Evolutionary conservation across 1,284 basidiomycete species (phyloP).

Genomic region (Trametes polyzona): DNA sequence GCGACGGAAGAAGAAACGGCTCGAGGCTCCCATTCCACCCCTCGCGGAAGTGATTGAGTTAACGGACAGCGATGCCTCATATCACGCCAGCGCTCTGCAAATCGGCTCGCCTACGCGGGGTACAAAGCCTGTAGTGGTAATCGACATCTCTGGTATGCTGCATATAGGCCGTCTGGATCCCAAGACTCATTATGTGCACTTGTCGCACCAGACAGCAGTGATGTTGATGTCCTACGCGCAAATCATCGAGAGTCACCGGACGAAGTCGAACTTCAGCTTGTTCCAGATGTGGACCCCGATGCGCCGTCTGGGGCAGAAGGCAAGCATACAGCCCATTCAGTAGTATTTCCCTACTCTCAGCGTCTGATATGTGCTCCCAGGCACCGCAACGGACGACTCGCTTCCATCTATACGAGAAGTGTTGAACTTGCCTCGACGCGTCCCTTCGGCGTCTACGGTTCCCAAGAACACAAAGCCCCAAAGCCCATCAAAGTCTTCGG

Average conservation of each 20-base stretch:
- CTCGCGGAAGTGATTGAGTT: constrained; percentile 26
- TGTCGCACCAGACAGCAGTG: constrained; percentile 1
- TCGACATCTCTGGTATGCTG: constrained; percentile 18
- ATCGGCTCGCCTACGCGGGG: background rate
- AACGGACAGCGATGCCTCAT: constrained; percentile 25
- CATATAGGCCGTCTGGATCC: too few relatives aligned
- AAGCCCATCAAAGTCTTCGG: background rate
- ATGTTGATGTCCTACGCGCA: background rate
- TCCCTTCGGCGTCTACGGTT: background rate
- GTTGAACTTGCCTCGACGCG: background rate
- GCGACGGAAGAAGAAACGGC: constrained; percentile 17
- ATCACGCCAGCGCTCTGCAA: background rate
- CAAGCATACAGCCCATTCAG: background rate
- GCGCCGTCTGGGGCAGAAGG: background rate
- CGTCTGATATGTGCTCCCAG: background rate
- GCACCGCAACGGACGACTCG: constrained; percentile 17
- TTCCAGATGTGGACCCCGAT: too few relatives aligned
- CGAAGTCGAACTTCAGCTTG: too few relatives aligned
- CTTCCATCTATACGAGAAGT: constrained; percentile 18
- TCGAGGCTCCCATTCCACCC: background rate
- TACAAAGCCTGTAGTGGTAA: constrained; percentile 6
- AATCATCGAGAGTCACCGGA: too few relatives aligned
- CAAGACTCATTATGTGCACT: background rate
- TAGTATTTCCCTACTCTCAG: background rate
- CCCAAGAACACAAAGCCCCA: background rate